These are phyloP conservation scores for Pichia cactophila DNA, from an alignment of 1,139 yeast species.

Conservation along the genomic window DNA sequence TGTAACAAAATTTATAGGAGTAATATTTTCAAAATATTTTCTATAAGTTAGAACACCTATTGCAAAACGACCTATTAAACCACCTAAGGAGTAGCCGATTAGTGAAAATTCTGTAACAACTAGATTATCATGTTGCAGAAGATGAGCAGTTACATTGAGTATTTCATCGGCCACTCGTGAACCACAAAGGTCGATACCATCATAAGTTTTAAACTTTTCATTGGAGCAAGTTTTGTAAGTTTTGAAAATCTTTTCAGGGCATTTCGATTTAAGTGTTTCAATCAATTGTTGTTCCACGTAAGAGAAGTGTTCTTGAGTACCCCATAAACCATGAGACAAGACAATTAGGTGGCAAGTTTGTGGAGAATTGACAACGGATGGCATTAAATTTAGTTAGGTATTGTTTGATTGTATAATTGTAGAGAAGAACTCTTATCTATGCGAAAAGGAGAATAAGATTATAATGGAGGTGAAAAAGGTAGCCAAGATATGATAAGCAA, in stretches of 20 bases:
- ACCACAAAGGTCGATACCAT: conserved; percentile 83
- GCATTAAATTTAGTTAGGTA: background rate
- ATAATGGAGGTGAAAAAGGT: no score
- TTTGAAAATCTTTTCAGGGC: conserved; percentile 28
- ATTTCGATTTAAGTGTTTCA: conserved; percentile 13
- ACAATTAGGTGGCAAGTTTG: conserved; percentile 48
- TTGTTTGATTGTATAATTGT: no score
- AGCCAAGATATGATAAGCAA: no score
- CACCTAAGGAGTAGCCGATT: conserved; percentile 80
- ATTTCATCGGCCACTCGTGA: conserved; percentile 68
- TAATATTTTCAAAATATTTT: conserved; percentile 37
- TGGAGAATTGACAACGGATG: background rate
- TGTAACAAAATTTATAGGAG: conserved; percentile 58
- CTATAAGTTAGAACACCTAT: conserved; percentile 57
- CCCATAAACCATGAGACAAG: conserved; percentile 83
- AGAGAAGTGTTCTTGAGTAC: conserved; percentile 58
- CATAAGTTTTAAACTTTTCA: conserved; percentile 66
- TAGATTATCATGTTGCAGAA: conserved; percentile 22
- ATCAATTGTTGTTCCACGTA: conserved; percentile 43
- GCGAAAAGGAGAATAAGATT: no score
- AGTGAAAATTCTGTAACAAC: conserved; percentile 50
- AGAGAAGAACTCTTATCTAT: no score
- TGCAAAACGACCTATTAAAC: conserved; percentile 69
- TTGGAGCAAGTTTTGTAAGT: conserved; percentile 58
- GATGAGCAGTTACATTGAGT: conserved; percentile 34